These are phyloP conservation scores for Ephemerocybe angulata DNA, from an alignment of 768 basidiomycete genomes.

Conservation along the genomic window DNA sequence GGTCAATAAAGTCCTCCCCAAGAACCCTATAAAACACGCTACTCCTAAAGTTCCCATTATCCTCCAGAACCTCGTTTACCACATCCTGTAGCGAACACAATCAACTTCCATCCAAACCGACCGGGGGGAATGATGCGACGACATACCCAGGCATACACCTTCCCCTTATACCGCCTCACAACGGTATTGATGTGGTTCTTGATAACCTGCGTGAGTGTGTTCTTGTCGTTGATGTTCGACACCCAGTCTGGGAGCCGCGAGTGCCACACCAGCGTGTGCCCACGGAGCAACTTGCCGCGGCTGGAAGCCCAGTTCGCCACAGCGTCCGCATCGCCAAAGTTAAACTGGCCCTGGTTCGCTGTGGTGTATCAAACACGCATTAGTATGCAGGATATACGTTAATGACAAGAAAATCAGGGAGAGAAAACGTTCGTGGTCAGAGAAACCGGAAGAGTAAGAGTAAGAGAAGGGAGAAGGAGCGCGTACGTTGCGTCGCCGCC, in stretches of 20 bases:
- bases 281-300: constrained; percentile 38
- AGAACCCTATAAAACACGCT: constrained; percentile 41
- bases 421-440: too few relatives aligned
- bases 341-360: constrained; percentile 32
- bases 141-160: constrained; percentile 26
- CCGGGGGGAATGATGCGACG: background rate
- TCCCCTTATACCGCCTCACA: constrained; percentile 35
- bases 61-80: constrained; percentile 39
- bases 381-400: background rate
- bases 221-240: constrained; percentile 22
- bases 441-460: too few relatives aligned
- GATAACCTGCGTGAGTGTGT: constrained; percentile 30
- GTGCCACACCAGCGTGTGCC: constrained; percentile 35
- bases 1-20: constrained; percentile 38
- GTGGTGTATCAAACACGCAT: background rate
- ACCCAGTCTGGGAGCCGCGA: constrained; percentile 35
- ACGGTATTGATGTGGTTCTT: constrained; percentile 37
- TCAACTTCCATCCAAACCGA: constrained; percentile 16
- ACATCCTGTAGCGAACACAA: constrained; percentile 10
- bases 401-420: too few relatives aligned
- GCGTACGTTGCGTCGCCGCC: constrained; percentile 38
- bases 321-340: constrained; percentile 31
- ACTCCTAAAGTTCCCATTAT: constrained; percentile 36
- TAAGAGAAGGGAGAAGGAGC: background rate
- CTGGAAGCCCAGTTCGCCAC: constrained; percentile 40